phyloP scores from a whole-genome alignment of 192 early-diverging fungal genomes.

The Dissophora globulifera region DNA sequence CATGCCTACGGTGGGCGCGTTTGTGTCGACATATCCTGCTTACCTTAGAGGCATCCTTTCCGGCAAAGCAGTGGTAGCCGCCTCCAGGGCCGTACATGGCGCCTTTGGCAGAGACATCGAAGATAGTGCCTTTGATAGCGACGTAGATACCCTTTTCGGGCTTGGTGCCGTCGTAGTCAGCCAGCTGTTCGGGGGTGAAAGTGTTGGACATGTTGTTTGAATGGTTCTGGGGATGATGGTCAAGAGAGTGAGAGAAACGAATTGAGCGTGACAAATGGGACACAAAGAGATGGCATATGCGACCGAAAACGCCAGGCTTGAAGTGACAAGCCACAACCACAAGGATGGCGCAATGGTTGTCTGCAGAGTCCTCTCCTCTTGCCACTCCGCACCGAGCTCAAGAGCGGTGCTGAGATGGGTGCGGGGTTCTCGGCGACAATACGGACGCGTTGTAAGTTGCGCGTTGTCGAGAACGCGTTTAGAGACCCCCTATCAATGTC shows the following conservation, averaged over 20 bases:
- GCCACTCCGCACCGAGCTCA: too few relatives aligned
- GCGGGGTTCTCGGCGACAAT: too few relatives aligned
- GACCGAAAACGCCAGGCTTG: background rate
- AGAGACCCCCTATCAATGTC: too few relatives aligned
- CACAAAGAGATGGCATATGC: background rate
- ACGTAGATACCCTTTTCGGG: slow-evolving; percentile 72
- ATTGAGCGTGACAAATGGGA: background rate
- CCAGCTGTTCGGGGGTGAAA: slow-evolving; percentile 28
- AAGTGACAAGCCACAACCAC: background rate
- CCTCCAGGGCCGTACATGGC: slow-evolving; percentile 73
- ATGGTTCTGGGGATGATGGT: background rate
- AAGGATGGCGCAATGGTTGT: background rate
- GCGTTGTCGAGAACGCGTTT: too few relatives aligned
- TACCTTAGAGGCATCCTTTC: slow-evolving; percentile 83
- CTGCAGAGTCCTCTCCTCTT: too few relatives aligned
- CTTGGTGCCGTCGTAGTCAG: slow-evolving; percentile 70
- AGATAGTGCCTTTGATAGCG: slow-evolving; percentile 84
- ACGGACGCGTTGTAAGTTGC: too few relatives aligned
- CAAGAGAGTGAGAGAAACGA: background rate
- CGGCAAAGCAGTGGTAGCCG: slow-evolving; percentile 83
- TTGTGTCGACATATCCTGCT: background rate
- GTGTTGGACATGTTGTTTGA: background rate
- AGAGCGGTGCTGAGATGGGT: too few relatives aligned
- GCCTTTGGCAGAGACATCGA: slow-evolving; percentile 73
- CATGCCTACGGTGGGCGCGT: background rate